phyloP scores from a whole-genome alignment of 805 yeast genomes.

The Wickerhamiella musiphila region DNA sequence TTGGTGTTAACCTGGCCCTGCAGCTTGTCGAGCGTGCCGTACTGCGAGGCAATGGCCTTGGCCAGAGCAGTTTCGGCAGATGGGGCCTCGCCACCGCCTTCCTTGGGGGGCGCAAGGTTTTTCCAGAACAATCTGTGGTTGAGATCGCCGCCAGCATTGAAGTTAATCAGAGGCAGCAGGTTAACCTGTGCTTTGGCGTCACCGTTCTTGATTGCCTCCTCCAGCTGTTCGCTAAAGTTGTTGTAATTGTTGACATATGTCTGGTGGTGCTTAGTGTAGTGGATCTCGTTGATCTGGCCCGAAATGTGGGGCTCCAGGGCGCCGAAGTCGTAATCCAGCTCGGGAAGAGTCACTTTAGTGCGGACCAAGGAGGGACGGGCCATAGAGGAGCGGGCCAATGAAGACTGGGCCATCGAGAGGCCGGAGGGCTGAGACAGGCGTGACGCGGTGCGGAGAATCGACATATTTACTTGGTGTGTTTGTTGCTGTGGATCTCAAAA shows the following conservation, averaged over 20 bases:
- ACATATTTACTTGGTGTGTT: no score
- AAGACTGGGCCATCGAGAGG: no score
- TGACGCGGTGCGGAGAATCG: no score
- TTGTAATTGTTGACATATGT: constrained; percentile 79
- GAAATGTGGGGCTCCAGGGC: constrained; percentile 78
- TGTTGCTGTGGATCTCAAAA: no score
- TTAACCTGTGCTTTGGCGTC: constrained; percentile 40
- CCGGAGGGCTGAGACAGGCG: no score
- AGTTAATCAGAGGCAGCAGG: constrained; percentile 60
- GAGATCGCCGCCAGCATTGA: constrained; percentile 84
- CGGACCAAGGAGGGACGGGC: constrained; percentile 24
- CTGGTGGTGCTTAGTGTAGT: constrained; percentile 83
- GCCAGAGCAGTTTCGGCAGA: constrained; percentile 37
- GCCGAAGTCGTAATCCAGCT: constrained; percentile 65
- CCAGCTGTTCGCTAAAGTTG: constrained; percentile 54
- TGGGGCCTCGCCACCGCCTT: constrained; percentile 61
- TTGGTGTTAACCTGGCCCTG: constrained; percentile 44
- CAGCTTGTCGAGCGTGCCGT: constrained; percentile 57
- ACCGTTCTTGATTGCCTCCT: constrained; percentile 42
- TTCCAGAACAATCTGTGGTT: constrained; percentile 84
- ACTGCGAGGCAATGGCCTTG: constrained; percentile 42
- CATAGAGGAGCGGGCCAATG: no score
- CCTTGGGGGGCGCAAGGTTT: constrained; percentile 57
- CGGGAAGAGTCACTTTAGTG: constrained; percentile 62
- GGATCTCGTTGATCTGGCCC: constrained; percentile 69